These are phyloP conservation scores for Passalora sequoiae DNA, from an alignment of 2,329 filamentous ascomycete genomes.

Conservation along the genomic window DNA sequence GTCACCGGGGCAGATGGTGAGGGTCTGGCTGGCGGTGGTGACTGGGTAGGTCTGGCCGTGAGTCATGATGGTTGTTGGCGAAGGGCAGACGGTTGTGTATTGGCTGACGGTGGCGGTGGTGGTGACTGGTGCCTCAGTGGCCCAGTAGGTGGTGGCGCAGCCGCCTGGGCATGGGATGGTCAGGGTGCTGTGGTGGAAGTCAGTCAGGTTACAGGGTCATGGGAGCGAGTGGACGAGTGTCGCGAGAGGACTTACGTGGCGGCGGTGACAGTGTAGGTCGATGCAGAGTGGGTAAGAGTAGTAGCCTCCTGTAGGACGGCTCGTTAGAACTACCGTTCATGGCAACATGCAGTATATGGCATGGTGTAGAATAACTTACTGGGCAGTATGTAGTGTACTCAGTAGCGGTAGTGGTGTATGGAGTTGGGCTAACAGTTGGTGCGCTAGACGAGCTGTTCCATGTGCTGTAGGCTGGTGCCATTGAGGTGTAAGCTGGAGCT, in stretches of 20 bases:
- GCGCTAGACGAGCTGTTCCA: neutral
- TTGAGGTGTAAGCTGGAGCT: neutral
- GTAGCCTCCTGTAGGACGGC: neutral
- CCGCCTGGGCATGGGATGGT: neutral
- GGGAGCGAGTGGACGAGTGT: too few relatives aligned
- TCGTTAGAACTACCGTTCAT: too few relatives aligned
- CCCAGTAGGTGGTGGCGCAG: neutral
- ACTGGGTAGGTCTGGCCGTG: conserved; percentile 2
- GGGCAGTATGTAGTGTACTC: conserved; percentile 1
- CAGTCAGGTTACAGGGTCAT: neutral
- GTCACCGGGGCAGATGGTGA: neutral
- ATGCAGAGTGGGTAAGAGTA: neutral
- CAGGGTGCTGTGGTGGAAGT: neutral
- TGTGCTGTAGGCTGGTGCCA: neutral
- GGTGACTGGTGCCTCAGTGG: neutral
- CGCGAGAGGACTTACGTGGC: too few relatives aligned
- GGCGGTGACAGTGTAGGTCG: neutral
- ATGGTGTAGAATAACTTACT: neutral
- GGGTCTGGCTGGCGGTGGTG: neutral
- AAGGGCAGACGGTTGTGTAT: neutral
- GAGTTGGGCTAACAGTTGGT: neutral
- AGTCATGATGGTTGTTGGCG: neutral
- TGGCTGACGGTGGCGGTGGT: neutral
- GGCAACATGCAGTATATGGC: neutral
- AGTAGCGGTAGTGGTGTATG: neutral